phyloP scores from a whole-genome alignment of 202 grass and related monocot species.

The Zoysia matrella region DNA sequence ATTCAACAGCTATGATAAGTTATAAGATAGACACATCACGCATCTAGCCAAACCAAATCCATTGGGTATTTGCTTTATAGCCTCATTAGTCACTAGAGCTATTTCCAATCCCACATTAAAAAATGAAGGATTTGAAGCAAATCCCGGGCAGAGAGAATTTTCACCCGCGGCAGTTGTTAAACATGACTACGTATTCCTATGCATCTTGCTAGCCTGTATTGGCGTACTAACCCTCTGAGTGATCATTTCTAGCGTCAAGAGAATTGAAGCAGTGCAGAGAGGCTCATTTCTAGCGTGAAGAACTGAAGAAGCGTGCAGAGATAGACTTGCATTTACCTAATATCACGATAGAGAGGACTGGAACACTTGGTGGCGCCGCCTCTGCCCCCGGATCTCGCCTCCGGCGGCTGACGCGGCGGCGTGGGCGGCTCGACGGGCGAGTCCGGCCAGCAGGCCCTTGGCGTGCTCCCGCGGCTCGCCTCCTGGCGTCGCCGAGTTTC shows the following conservation, averaged over 20 bases:
- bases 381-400: constrained; percentile 48
- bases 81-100: too few species aligned
- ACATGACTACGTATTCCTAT: neutral
- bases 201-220: neutral
- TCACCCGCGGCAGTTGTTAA: neutral
- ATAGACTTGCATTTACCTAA: constrained; percentile 47
- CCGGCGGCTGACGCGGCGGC: constrained; percentile 22
- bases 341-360: constrained; percentile 29
- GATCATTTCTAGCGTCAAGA: neutral
- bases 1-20: constrained; percentile 7
- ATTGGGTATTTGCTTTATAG: neutral
- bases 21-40: constrained; percentile 16
- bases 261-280: too few species aligned
- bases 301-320: neutral
- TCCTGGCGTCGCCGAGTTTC: constrained; percentile 39
- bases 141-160: neutral
- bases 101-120: neutral
- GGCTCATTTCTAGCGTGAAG: neutral
- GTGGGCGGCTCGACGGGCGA: constrained; percentile 50
- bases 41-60: constrained; percentile 18
- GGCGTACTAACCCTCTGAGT: neutral
- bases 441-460: constrained; percentile 27
- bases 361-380: constrained; percentile 23
- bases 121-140: constrained; percentile 29
- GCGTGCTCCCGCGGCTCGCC: constrained; percentile 20